Base-by-base conservation (phyloP, 305 asterid species). In the Fraxinus nigra region DNA sequence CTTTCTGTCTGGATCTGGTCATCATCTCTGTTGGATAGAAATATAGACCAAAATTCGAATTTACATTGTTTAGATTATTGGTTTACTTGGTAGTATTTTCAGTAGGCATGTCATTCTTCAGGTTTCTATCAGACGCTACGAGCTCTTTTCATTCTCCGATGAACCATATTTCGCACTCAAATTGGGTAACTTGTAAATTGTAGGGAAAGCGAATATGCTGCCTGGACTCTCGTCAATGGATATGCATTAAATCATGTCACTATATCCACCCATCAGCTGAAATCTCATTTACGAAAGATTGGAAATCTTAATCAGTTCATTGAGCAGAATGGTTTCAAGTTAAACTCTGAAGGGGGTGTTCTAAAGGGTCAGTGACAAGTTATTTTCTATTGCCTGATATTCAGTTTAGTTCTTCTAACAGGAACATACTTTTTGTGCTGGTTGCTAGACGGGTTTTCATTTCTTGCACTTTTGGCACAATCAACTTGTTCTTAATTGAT, bases 181-280 rank as follows among this genome's bases (percentile, higher is more conserved):
- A 73, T 10, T 73, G 72, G 61, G 28, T 77, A 48, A 65, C 11
- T 82, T 79, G 32, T 81, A 72, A 83, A 77, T 87, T 83, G 37
- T 87, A 95, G 99, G 93, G 99, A 95, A 87, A 95, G 98, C 82
- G 99, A 95, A 85, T 95, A 95, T 87, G 99, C 99, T 30, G 98
- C 98, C 61, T 95, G 99, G 99, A 93, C 98, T 72, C 92, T 95
- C 76, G 97, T 94, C 33, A 95, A 95, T 80, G 98, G 98, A 67
- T 94, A 94, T 79, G 85, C 98, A 1, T 40, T 93, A 78, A 95
- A 95, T 84, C 98, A 95, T 77, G 97, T 91, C 69, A 94, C 98
- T 9, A 90, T 95, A 86, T 92, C 99, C 79, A 85, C 91, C 73
- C 99, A 95, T 82, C 92, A 86, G 73, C 93, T 95, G 85, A 89